phyloP scores from a whole-genome alignment of 352 stramenopile genomes.

The Aphanomyces invadans region DNA sequence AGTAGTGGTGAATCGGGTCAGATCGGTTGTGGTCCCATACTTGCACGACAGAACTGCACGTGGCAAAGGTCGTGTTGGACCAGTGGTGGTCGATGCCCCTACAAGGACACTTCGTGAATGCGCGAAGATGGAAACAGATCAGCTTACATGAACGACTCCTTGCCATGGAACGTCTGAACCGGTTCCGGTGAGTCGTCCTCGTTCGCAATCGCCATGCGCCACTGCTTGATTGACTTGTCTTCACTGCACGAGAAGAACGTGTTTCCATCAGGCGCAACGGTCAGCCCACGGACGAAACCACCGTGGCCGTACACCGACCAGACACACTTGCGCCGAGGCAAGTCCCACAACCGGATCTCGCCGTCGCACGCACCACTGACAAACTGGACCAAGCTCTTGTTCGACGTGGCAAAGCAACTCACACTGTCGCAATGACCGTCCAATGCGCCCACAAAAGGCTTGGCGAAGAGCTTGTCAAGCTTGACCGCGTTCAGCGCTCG shows the following conservation, averaged over 20 bases:
- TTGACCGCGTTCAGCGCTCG: slow-evolving; percentile 96
- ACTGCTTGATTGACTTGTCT: slow-evolving; percentile 94
- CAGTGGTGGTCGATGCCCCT: slow-evolving; percentile 98
- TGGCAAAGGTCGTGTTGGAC: slow-evolving; percentile 88
- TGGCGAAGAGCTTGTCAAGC: slow-evolving; percentile 98
- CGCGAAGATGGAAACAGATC: slow-evolving; percentile 15
- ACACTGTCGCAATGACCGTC: slow-evolving; percentile 97
- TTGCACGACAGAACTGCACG: slow-evolving; percentile 90
- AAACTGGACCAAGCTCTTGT: slow-evolving; percentile 84
- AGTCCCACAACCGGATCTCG: slow-evolving; percentile 96
- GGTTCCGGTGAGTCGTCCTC: slow-evolving; percentile 62
- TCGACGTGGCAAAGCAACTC: slow-evolving; percentile 86
- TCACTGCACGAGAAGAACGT: slow-evolving; percentile 92
- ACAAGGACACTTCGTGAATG: slow-evolving; percentile 37
- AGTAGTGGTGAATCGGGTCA: slow-evolving; percentile 89
- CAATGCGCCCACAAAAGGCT: slow-evolving; percentile 96
- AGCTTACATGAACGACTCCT: slow-evolving; percentile 76
- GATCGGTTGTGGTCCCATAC: slow-evolving; percentile 93
- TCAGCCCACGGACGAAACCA: slow-evolving; percentile 90
- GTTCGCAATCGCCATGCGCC: slow-evolving; percentile 61
- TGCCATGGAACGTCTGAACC: slow-evolving; percentile 69
- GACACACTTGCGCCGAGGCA: slow-evolving; percentile 90
- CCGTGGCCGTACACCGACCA: slow-evolving; percentile 90
- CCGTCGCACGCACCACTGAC: slow-evolving; percentile 87
- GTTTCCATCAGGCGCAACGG: slow-evolving; percentile 61